Evolutionary conservation across 2,329 filamentous ascomycete species (phyloP).

Genomic region (Periconia macrospinosa): DNA sequence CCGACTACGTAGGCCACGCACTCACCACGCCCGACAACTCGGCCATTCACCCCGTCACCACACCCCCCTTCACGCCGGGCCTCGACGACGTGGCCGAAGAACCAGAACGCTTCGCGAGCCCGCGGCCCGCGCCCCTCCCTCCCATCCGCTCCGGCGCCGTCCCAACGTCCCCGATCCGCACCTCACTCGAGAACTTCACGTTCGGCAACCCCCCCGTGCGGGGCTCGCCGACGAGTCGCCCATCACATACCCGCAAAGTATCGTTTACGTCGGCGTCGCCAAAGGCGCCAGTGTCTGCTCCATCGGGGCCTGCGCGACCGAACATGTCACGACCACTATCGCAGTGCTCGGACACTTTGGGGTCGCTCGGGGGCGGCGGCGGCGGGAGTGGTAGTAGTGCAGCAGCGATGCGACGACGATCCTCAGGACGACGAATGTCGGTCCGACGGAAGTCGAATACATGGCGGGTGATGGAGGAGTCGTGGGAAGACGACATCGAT

Average conservation of each 20-base stretch:
- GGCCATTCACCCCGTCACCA: slow-evolving; percentile 41
- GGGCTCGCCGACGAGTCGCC: slow-evolving; percentile 14
- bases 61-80: slow-evolving; percentile 43
- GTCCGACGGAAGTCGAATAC: slow-evolving; percentile 36
- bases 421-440: slow-evolving; percentile 21
- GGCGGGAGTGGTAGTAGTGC: no score
- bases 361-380: slow-evolving; percentile 39
- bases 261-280: not conserved
- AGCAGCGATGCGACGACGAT: slow-evolving; percentile 20
- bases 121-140: slow-evolving; percentile 37
- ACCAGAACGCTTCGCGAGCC: slow-evolving; percentile 36
- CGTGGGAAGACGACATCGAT: slow-evolving; percentile 66
- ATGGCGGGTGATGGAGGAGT: slow-evolving; percentile 44
- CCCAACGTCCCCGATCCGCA: slow-evolving; percentile 25
- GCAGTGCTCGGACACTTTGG: slow-evolving; percentile 50
- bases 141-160: slow-evolving; percentile 21
- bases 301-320: slow-evolving; percentile 14
- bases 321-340: slow-evolving; percentile 35
- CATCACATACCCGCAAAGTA: slow-evolving; percentile 18
- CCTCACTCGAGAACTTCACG: slow-evolving; percentile 30
- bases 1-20: slow-evolving; percentile 39
- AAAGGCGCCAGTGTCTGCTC: slow-evolving; percentile 18
- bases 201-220: slow-evolving; percentile 25
- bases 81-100: slow-evolving; percentile 43
- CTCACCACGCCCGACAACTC: slow-evolving; percentile 47